Evolutionary conservation across 2,329 filamentous ascomycete genomes (phyloP).

Genomic region (Colletotrichum liriopes): DNA sequence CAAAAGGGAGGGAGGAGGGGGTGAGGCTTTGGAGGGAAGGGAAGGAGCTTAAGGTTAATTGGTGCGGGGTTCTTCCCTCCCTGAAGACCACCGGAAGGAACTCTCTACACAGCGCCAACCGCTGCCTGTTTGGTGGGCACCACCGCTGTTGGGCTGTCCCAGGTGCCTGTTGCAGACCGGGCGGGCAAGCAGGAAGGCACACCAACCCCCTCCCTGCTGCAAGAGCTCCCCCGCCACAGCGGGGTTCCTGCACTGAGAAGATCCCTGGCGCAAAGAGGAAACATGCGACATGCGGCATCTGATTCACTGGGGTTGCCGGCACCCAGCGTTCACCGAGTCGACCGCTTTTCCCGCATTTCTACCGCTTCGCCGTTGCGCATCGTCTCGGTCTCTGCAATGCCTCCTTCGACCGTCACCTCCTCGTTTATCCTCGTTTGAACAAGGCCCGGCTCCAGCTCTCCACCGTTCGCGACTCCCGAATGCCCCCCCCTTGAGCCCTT

Average conservation of each 20-base stretch:
- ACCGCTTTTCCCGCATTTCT: neutral
- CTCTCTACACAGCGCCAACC: neutral
- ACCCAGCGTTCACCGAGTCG: neutral
- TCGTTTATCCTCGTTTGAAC: neutral
- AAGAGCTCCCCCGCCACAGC: slow-evolving; percentile 31
- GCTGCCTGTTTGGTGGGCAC: neutral
- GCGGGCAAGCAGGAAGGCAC: neutral
- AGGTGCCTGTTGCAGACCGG: neutral
- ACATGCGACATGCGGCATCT: slow-evolving; percentile 10
- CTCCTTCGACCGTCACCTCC: neutral
- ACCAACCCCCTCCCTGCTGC: neutral
- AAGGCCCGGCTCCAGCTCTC: neutral
- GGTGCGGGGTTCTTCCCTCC: slow-evolving; percentile 27
- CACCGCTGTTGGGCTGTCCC: too few relatives aligned
- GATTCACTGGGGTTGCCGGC: neutral
- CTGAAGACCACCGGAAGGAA: neutral
- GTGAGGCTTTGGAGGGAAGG: neutral
- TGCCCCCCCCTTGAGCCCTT: neutral
- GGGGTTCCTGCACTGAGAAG: slow-evolving; percentile 34
- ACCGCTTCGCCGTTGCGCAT: neutral
- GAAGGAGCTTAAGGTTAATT: slow-evolving; percentile 20
- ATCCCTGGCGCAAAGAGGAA: slow-evolving; percentile 17
- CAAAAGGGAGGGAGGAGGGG: neutral
- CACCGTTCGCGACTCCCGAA: neutral
- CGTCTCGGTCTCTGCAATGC: neutral